Conservation (phyloP, 1,284 basidiomycete species). For the Tetrapyrgos nigripes region DNA sequence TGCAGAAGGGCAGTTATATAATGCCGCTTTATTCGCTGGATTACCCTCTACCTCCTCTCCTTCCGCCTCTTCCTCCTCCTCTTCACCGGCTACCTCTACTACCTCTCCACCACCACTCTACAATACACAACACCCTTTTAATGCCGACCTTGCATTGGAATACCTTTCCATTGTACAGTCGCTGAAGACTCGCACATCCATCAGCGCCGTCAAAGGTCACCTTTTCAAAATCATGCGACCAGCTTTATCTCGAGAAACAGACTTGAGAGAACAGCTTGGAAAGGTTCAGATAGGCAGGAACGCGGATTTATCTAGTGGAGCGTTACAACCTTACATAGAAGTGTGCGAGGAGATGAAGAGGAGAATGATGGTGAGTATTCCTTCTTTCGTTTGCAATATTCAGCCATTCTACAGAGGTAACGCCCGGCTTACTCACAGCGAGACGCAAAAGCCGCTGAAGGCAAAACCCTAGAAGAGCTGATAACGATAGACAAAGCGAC, state of each 20-base stretch:
- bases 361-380: constrained; percentile 63
- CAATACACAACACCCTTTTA: constrained; percentile 57
- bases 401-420: neutral
- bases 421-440: constrained; percentile 36
- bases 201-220: constrained; percentile 89
- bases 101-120: constrained; percentile 29
- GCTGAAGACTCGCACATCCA: constrained; percentile 76
- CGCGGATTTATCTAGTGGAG: constrained; percentile 31
- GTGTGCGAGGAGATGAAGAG: constrained; percentile 72
- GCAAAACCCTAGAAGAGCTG: constrained; percentile 48
- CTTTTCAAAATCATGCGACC: constrained; percentile 92
- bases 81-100: constrained; percentile 20
- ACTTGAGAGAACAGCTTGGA: constrained; percentile 78
- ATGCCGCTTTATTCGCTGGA: constrained; percentile 82
- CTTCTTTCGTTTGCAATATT: constrained; percentile 1
- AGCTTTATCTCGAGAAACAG: constrained; percentile 71
- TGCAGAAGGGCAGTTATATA: constrained; percentile 95
- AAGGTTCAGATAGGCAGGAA: constrained; percentile 44
- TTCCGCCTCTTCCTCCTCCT: constrained; percentile 15
- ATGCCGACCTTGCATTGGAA: constrained; percentile 78
- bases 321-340: constrained; percentile 61
- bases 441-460: constrained; percentile 48
- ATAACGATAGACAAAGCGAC: constrained; percentile 56
- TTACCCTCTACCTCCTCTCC: constrained; percentile 23
- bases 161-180: constrained; percentile 85